Evolutionary conservation across 1,284 basidiomycete species (phyloP), one percentile per base, ranked within the genome.

Genomic region (Microbotryum silenes-acaulis): DNA sequence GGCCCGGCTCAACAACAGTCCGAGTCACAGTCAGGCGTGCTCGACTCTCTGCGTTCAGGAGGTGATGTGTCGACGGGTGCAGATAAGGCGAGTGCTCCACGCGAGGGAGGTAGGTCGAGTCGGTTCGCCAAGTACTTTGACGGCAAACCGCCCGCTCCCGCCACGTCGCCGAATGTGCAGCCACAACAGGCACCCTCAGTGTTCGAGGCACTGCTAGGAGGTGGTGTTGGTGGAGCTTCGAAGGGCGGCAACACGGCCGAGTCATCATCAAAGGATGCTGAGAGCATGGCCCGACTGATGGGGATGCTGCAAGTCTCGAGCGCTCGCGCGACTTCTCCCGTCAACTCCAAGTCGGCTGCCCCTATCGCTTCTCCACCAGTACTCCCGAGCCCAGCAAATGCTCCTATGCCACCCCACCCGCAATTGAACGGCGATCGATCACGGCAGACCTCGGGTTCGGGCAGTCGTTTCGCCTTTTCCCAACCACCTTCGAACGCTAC

Each of bases 111-210:
- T 1, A 51, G 66, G 16, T 47, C 37, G 20, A 63, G 61, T 16
- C 60, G 66, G 21, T 68, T 68, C 55, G 66, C 66, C 45, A 59
- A 58, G 50, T 68, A 66, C 60, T 68, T 68, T 44, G 66, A 68
- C 48, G 66, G 61, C 52, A 65, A 65, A 52, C 61, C 66, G 12
- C 49, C 66, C 16, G 44, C 57, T 1, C 10, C 37, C 37, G 37
- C 37, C 16, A 42, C 37, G 37, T 42, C 37, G 3, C 14, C 46
- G n/a, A 29, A 46, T 20, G 21, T 29, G 20, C 59, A 54, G 27
- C 51, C 51, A 20, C 50, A 54, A 47, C 59, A 57, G 31, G 18
- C 18, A 23, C 25, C 54, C 14, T 58, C 56, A 9, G 53, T 65
- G 14, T 65, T 68, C 37, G 57, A 57, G 29, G 58, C 61, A 20